Percentiles rank a stretch among this genome's conserved stretches.
These are phyloP conservation scores for Colletotrichum cuscutae DNA, from an alignment of 2,329 filamentous ascomycete species.

Conservation along the genomic window DNA sequence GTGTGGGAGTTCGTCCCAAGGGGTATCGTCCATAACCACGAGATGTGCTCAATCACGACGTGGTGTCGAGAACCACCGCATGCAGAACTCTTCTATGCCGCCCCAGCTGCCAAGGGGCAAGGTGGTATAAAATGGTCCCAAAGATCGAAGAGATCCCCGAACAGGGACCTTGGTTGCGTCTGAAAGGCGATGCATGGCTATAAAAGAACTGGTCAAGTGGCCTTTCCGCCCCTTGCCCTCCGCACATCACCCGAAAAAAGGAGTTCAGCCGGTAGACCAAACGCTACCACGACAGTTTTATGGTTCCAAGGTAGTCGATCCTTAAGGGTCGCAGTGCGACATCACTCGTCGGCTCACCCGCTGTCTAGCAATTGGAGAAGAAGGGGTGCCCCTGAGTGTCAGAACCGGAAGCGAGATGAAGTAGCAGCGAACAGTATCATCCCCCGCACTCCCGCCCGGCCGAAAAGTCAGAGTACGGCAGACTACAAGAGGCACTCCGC, in stretches of 20 bases:
- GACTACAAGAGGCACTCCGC: no score
- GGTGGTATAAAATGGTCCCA: conserved; percentile 14
- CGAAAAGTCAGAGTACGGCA: conserved; percentile 20
- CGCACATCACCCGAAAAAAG: background rate
- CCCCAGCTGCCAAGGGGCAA: background rate
- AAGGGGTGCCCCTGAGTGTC: conserved; percentile 24
- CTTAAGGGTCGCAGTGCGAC: background rate
- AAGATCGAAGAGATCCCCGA: conserved; percentile 12
- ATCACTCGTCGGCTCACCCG: background rate
- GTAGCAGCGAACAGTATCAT: conserved; percentile 11
- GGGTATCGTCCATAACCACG: conserved; percentile 9
- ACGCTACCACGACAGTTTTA: background rate
- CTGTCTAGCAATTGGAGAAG: conserved; percentile 2
- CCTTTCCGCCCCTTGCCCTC: background rate
- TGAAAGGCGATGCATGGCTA: conserved; percentile 18
- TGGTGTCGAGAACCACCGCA: background rate
- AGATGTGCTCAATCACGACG: background rate
- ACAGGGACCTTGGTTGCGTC: background rate
- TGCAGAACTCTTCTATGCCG: background rate
- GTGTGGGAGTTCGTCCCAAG: conserved; percentile 29
- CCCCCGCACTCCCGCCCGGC: conserved; percentile 14
- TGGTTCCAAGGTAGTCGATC: conserved; percentile 13
- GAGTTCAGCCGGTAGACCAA: conserved; percentile 13
- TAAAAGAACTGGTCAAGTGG: conserved; percentile 7
- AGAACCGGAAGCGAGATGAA: conserved; percentile 27